These are phyloP conservation scores for Vitis hybrid DNA, from an alignment of 177 flowering plant species.

Conservation along the genomic window DNA sequence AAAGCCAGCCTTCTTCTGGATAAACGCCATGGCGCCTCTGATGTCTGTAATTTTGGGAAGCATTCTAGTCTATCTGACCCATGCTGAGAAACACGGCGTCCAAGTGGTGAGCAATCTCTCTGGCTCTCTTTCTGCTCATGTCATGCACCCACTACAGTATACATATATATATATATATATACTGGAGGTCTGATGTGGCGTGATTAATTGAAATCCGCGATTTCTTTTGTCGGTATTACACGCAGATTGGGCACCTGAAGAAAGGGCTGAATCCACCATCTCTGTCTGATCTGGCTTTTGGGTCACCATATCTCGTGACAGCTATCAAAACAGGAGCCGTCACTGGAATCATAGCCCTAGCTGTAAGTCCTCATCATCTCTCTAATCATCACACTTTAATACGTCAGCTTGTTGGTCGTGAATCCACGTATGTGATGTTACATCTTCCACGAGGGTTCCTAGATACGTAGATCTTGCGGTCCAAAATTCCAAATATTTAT, in stretches of 20 bases:
- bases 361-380: slow-evolving; percentile 36
- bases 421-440: background rate
- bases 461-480: background rate
- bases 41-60: slow-evolving; percentile 65
- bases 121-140: background rate
- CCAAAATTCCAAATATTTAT: no score
- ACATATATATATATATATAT: background rate
- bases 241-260: slow-evolving; percentile 63
- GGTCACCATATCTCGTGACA: slow-evolving; percentile 31
- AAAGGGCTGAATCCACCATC: slow-evolving; percentile 68
- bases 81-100: slow-evolving; percentile 65
- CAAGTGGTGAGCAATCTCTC: slow-evolving; percentile 49
- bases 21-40: slow-evolving; percentile 74
- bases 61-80: slow-evolving; percentile 57
- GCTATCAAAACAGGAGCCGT: slow-evolving; percentile 59
- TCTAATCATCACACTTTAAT: background rate
- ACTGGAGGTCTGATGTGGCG: no score
- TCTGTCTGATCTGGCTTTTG: slow-evolving; percentile 34
- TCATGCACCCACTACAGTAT: no score
- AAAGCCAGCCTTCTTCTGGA: slow-evolving; percentile 53
- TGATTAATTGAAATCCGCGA: no score
- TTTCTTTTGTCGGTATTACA: background rate
- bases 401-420: background rate
- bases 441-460: background rate
- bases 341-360: slow-evolving; percentile 59